Evolutionary conservation across 2,329 filamentous ascomycete species (phyloP).

Genomic region (Lomentospora prolificans): DNA sequence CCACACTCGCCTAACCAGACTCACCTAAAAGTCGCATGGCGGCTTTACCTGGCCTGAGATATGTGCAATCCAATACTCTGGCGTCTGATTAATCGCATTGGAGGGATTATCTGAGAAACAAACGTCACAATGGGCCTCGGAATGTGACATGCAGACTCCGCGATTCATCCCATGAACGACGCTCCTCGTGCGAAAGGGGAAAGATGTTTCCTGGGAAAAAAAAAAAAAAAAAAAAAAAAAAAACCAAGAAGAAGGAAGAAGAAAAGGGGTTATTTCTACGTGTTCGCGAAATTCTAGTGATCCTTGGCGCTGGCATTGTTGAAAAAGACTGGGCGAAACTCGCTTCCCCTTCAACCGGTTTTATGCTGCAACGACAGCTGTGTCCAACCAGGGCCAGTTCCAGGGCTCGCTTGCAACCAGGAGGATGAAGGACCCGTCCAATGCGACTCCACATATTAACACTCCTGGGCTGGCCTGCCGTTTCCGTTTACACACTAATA

Average conservation of each 20-base stretch:
- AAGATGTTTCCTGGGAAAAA: not conserved
- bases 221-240: not conserved
- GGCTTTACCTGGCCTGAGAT: too few relatives aligned
- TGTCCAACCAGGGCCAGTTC: not conserved
- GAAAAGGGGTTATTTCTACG: not conserved
- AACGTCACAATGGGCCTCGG: too few relatives aligned
- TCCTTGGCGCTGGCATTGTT: slow-evolving; percentile 13
- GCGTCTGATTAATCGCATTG: too few relatives aligned
- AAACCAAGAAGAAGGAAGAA: not conserved
- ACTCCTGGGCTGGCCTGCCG: too few relatives aligned
- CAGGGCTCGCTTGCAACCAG: not conserved
- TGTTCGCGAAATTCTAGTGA: slow-evolving; percentile 14
- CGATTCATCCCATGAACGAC: not conserved
- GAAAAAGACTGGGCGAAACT: slow-evolving; percentile 24
- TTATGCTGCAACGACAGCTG: slow-evolving; percentile 13
- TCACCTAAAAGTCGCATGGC: too few relatives aligned
- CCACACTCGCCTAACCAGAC: too few relatives aligned
- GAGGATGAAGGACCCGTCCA: too few relatives aligned
- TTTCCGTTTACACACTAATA: too few relatives aligned
- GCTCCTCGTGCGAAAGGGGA: not conserved
- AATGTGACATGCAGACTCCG: not conserved
- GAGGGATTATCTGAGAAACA: too few relatives aligned
- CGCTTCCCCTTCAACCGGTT: slow-evolving; percentile 28
- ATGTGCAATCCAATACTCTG: too few relatives aligned
- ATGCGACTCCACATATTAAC: too few relatives aligned